Base-by-base conservation (phyloP, 495 filamentous ascomycete genomes). In the Pyronema omphalodes region DNA sequence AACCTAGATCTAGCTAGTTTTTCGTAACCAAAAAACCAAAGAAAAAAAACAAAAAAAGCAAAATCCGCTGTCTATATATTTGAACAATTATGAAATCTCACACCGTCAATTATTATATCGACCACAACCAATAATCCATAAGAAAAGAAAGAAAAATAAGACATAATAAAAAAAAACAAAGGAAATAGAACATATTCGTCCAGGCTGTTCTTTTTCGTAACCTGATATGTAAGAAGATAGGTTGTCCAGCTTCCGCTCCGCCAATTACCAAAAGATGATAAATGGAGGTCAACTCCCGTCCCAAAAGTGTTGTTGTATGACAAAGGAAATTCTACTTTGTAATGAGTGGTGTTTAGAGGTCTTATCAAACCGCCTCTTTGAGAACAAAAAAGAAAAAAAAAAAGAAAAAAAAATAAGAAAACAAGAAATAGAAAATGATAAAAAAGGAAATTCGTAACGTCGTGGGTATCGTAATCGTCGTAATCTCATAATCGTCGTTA, bases 361-460 rank as follows among this genome's bases (percentile, higher is more conserved):
- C 23, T n/a, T 23, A 47, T n/a, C 9, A 5, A 52, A 12, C 33
- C 23, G 35, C n/a, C 23, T 12, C 9, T n/a, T 52, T 14, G 35
- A 37, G 1, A 17, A 14, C 15, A 37, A 36, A 14, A 14, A 37
- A n/a, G 33, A 15, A 15, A 19, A 60, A 62, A 52, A 60, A 62
- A 57, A 51, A 57, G 53, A 63, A 55, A 64, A 63, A 57, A 63
- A 60, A 41, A 60, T 59, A 64, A 61, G 51, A 63, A 60, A 54
- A 56, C 48, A 62, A 62, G 52, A 19, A 58, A 37, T 29, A 29
- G 14, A 55, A 57, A 53, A 14, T 46, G 48, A 54, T n/a, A 44
- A 37, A 17, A 17, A 55, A 60, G 34, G 49, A 60, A 58, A 58
- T 44, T 64, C 55, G 46, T 58, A 56, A 56, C 33, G 49, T 57